A percentile compares a stretch with the other conserved stretches of the same genome.
Conservation (phyloP, 805 yeast genomes). For the Candida nitratophila region DNA sequence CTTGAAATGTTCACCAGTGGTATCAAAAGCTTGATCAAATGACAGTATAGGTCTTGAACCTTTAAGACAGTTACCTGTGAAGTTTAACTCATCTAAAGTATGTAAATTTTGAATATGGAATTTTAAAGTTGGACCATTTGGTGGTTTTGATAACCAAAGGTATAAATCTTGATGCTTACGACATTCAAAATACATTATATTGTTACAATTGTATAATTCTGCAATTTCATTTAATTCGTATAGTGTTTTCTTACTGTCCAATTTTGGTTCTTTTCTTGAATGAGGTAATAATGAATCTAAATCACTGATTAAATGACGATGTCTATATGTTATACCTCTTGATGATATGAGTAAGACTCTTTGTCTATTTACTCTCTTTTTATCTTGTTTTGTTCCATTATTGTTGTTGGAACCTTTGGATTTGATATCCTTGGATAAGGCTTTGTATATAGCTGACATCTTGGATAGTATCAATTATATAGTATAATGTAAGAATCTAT, state of each 20-base stretch:
- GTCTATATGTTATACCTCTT: slow-evolving; percentile 92
- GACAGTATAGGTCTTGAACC: slow-evolving; percentile 93
- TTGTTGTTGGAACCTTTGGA: slow-evolving; percentile 10
- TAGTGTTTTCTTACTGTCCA: slow-evolving; percentile 87
- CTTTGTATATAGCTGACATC: slow-evolving; percentile 73
- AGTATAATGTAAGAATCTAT: not conserved
- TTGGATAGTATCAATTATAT: not conserved
- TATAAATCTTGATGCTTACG: slow-evolving; percentile 94
- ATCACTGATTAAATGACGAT: slow-evolving; percentile 88
- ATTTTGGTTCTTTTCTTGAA: slow-evolving; percentile 91
- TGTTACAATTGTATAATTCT: slow-evolving; percentile 94
- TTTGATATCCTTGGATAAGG: slow-evolving; percentile 38
- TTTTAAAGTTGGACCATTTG: slow-evolving; percentile 95
- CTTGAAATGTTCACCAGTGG: slow-evolving; percentile 53
- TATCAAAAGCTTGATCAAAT: slow-evolving; percentile 75
- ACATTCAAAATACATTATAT: slow-evolving; percentile 87
- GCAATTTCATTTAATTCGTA: slow-evolving; percentile 91
- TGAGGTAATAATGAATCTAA: slow-evolving; percentile 79
- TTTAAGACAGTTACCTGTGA: slow-evolving; percentile 91
- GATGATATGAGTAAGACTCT: slow-evolving; percentile 85
- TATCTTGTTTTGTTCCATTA: slow-evolving; percentile 31
- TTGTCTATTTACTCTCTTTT: slow-evolving; percentile 74
- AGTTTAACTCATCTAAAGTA: slow-evolving; percentile 91
- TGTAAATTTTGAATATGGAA: slow-evolving; percentile 93
- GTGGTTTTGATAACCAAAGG: slow-evolving; percentile 92